Base-by-base conservation (phyloP, 2,329 filamentous ascomycete species). In the Talaromyces amestolkiae region DNA sequence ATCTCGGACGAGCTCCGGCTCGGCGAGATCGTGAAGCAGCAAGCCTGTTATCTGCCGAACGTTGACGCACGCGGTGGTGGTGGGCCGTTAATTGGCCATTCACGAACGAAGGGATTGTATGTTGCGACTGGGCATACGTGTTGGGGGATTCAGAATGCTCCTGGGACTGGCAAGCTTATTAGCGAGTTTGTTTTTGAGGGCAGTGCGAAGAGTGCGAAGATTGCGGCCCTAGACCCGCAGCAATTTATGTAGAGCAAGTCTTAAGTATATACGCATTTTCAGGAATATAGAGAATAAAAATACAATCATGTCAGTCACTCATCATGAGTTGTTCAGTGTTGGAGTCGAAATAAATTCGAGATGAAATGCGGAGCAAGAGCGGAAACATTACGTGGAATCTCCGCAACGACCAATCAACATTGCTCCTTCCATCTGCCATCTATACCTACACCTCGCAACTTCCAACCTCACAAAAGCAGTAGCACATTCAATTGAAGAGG, bases 111-210 rank as follows among this genome's bases (percentile, higher is more conserved):
- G 7, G 93, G 93, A 0, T 73, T 98, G 51, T 89, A 90, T 76
- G 82, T 98, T 66, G 95, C 95, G 0, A 86, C 92, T 0, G 95
- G 95, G 0, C 95, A 99, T 81, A 97, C 93, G 1, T 98, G 94
- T 80, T 99, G 95, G 95, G 95, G 95, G 0, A 97, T 99, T 24
- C 94, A 98, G 80, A 98, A 99, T 79, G 92, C 89, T 0, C 93
- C 94, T 1, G 95, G 85, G 1, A 98, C 94, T 8, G 91, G 91
- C 3, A 91, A 89, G 78, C 76, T 94, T 45, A 89, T 95, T 81
- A 89, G 90, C 43, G 91, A 94, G 77, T 87, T 91, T 77, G 80
- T 95, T 2, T 87, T 93, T 72, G 91, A 93, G 63, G 91, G 91
- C 0, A 78, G 81, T 66, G 86, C 89, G 0, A 88, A 78, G 72